Percentiles rank a stretch among this genome's conserved stretches.
Evolutionary conservation across 1,284 basidiomycete genomes (phyloP).

Genomic region (Cutaneotrichosporon arboriforme): DNA sequence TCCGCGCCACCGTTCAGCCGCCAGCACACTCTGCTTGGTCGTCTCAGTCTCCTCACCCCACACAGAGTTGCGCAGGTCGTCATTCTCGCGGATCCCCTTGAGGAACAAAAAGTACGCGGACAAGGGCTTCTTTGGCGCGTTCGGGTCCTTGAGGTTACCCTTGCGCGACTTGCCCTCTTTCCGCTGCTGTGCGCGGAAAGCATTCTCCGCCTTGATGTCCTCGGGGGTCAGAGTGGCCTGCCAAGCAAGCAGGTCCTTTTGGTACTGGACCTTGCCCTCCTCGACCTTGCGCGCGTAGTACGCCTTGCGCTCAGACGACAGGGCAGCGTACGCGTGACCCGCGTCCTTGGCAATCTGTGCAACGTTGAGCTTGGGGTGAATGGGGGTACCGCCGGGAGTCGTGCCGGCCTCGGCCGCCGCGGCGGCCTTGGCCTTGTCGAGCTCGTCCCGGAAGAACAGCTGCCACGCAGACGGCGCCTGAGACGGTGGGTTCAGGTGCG

Average conservation of each 20-base stretch:
- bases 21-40: conserved; percentile 88
- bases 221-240: conserved; percentile 86
- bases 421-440: conserved; percentile 73
- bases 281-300: conserved; percentile 76
- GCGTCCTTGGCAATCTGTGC: conserved; percentile 94
- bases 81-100: conserved; percentile 71
- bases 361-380: conserved; percentile 75
- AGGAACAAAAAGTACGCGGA: conserved; percentile 94
- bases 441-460: conserved; percentile 93
- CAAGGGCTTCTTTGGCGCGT: conserved; percentile 92
- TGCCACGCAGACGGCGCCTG: conserved; percentile 94
- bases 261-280: conserved; percentile 71
- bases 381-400: conserved; percentile 50
- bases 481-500: conserved; percentile 74
- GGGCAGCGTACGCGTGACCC: conserved; percentile 77
- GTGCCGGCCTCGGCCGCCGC: conserved; percentile 57
- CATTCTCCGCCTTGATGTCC: conserved; percentile 90
- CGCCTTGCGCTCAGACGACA: conserved; percentile 75
- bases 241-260: conserved; percentile 75
- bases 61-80: conserved; percentile 65
- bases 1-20: conserved; percentile 83
- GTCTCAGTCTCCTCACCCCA: conserved; percentile 93
- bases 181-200: conserved; percentile 81
- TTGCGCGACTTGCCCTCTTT: conserved; percentile 88
- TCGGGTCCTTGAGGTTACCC: conserved; percentile 93